phyloP scores from a whole-genome alignment of 495 filamentous ascomycete genomes.

The Trichoderma reesei region DNA sequence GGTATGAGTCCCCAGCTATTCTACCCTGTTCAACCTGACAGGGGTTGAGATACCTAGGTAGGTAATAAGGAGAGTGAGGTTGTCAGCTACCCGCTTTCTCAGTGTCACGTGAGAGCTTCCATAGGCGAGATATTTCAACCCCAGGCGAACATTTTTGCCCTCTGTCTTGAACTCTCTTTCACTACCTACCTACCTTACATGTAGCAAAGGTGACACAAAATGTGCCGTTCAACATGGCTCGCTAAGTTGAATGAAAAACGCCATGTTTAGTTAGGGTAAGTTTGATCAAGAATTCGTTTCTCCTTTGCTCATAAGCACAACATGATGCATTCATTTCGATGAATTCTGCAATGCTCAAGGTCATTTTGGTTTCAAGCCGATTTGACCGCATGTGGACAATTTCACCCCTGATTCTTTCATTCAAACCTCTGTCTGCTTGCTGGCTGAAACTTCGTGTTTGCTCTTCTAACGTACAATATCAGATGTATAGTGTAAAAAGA shows the following conservation, averaged over 20 bases:
- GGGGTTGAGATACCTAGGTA: neutral
- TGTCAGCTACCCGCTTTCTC: neutral
- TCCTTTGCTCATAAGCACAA: neutral
- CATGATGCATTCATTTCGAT: conserved; percentile 11
- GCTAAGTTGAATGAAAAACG: neutral
- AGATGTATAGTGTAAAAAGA: too few species aligned
- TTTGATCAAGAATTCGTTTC: neutral
- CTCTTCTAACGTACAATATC: too few species aligned
- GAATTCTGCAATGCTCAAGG: conserved; percentile 13
- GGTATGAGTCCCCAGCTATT: too few species aligned
- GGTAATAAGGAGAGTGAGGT: neutral
- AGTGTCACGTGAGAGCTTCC: neutral
- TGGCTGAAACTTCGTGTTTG: too few species aligned
- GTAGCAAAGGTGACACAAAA: too few species aligned
- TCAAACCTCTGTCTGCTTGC: neutral
- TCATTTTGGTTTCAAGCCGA: neutral
- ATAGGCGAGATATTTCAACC: neutral
- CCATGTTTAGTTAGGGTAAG: neutral
- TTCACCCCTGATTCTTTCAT: conserved; percentile 10
- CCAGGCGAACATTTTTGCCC: neutral
- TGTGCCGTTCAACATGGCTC: too few species aligned
- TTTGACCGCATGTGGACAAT: neutral
- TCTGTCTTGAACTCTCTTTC: too few species aligned
- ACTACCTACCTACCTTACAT: too few species aligned
- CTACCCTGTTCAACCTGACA: too few species aligned